Percentiles rank a stretch among this genome's conserved stretches.
Conservation (phyloP, 768 basidiomycete genomes). For the Lactarius tabidus region DNA sequence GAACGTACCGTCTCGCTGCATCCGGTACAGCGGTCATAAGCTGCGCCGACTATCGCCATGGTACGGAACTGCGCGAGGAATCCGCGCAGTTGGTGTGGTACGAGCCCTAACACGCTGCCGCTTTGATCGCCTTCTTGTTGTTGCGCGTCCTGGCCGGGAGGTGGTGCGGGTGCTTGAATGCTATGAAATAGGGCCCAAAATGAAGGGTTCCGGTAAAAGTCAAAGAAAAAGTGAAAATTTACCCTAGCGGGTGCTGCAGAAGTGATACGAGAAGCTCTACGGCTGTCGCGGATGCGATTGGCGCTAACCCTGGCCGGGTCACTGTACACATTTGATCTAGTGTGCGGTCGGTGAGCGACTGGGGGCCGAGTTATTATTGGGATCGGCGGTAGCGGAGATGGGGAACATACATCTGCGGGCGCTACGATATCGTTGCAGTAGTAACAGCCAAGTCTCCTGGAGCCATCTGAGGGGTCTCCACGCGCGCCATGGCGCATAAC, state of each 20-base stretch:
- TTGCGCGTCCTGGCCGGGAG: constrained; percentile 37
- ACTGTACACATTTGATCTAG: constrained; percentile 99
- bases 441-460: constrained; percentile 75
- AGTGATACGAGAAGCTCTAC: constrained; percentile 90
- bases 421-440: constrained; percentile 99
- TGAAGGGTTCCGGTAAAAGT: neutral
- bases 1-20: constrained; percentile 72
- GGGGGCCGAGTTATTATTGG: neutral
- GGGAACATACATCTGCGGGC: constrained; percentile 72
- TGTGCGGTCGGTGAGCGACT: constrained; percentile 81
- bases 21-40: constrained; percentile 85
- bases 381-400: neutral
- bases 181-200: constrained; percentile 31
- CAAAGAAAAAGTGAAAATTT: neutral
- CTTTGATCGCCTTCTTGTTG: constrained; percentile 14
- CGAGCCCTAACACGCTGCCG: constrained; percentile 68
- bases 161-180: constrained; percentile 67
- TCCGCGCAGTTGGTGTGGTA: constrained; percentile 93
- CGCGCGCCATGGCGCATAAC: constrained; percentile 94
- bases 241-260: constrained; percentile 89
- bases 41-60: constrained; percentile 78
- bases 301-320: constrained; percentile 89
- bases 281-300: constrained; percentile 87
- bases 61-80: constrained; percentile 85
- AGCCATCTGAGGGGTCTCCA: constrained; percentile 32